A percentile compares a stretch with the other conserved stretches of the same genome.
phyloP scores from a whole-genome alignment of 1,284 basidiomycete species.

The Heterobasidion irregulare region DNA sequence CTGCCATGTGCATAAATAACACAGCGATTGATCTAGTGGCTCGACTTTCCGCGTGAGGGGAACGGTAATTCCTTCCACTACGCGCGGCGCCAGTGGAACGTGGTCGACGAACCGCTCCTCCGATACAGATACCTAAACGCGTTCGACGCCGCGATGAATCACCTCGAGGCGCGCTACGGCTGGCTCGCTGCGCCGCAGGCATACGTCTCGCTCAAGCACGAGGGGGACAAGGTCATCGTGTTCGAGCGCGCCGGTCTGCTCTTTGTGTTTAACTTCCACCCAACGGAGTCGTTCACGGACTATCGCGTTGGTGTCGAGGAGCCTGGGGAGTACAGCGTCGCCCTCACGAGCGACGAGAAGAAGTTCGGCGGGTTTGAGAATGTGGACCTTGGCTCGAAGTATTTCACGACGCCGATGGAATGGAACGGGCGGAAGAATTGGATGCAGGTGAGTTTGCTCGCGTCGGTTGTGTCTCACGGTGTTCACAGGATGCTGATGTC shows the following conservation, averaged over 20 bases:
- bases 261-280: conserved; percentile 97
- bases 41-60: conserved; percentile 95
- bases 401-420: conserved; percentile 78
- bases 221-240: conserved; percentile 86
- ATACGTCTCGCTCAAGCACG: conserved; percentile 90
- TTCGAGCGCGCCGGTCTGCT: conserved; percentile 90
- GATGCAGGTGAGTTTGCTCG: conserved; percentile 55
- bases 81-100: conserved; percentile 92
- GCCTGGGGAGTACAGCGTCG: conserved; percentile 80
- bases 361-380: conserved; percentile 87
- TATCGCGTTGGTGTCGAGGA: conserved; percentile 89
- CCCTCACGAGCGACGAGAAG: conserved; percentile 82
- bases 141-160: conserved; percentile 94
- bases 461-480: background rate
- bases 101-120: conserved; percentile 79
- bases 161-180: conserved; percentile 66
- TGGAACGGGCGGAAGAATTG: conserved; percentile 93
- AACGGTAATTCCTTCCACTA: conserved; percentile 95
- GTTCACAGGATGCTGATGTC: background rate
- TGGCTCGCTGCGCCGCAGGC: conserved; percentile 89
- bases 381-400: conserved; percentile 56
- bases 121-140: conserved; percentile 92
- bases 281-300: conserved; percentile 81
- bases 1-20: background rate
- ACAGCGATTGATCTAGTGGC: conserved; percentile 58